These are phyloP conservation scores for Sarocladiaceae sp. DNA, from an alignment of 2,329 filamentous ascomycete species.

Conservation along the genomic window DNA sequence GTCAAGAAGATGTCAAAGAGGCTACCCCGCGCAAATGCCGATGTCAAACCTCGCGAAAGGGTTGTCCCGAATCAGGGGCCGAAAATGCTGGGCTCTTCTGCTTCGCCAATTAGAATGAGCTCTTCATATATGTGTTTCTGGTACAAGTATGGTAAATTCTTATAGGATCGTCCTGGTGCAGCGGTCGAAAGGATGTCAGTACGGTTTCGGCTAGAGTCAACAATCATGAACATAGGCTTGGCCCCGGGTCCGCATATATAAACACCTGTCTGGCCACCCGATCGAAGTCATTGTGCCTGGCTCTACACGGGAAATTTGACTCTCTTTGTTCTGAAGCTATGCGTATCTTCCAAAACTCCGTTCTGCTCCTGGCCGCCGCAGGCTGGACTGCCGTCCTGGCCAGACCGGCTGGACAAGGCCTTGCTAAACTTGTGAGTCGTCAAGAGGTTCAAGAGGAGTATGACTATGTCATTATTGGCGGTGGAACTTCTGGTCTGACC, in stretches of 20 bases:
- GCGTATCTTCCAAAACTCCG: background rate
- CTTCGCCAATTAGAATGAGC: background rate
- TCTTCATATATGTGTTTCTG: background rate
- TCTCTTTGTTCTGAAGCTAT: background rate
- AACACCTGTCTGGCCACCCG: no score
- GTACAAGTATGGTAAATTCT: background rate
- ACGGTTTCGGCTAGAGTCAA: background rate
- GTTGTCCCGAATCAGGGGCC: background rate
- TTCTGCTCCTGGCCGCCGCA: background rate
- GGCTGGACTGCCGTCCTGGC: background rate
- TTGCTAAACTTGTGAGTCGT: background rate
- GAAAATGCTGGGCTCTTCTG: background rate
- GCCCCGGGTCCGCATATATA: no score
- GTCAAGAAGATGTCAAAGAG: background rate
- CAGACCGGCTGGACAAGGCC: background rate
- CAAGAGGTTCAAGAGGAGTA: slow-evolving; percentile 13
- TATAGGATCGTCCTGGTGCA: no score
- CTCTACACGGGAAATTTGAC: no score
- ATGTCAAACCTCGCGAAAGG: background rate
- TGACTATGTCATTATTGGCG: slow-evolving; percentile 26
- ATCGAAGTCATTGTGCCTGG: no score
- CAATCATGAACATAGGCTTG: background rate
- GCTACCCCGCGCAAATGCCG: slow-evolving; percentile 2
- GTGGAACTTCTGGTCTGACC: slow-evolving; percentile 25
- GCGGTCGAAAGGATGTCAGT: background rate